phyloP scores from a whole-genome alignment of 371 early-diverging fungal genomes.

The Apophysomyces trapeziformis region DNA sequence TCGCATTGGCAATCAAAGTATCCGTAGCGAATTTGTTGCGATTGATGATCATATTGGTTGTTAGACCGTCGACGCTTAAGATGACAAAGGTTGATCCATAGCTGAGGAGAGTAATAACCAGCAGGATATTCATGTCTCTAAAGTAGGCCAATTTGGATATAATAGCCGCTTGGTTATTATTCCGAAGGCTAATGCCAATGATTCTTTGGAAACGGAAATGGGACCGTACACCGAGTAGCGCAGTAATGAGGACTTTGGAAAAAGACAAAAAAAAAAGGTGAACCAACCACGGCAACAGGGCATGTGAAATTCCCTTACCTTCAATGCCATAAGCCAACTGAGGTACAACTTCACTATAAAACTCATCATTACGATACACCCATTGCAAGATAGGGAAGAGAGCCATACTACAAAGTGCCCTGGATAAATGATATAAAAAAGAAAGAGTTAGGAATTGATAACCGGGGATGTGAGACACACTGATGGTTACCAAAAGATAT shows the following conservation, averaged over 20 bases:
- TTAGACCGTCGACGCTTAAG: slow-evolving; percentile 49
- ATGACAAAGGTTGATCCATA: slow-evolving; percentile 36
- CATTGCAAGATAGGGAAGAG: slow-evolving; percentile 45
- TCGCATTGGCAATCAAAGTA: slow-evolving; percentile 28
- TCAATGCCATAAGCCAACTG: slow-evolving; percentile 41
- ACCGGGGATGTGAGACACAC: neutral
- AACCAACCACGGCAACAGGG: neutral
- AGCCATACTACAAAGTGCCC: slow-evolving; percentile 37
- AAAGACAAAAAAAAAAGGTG: slow-evolving; percentile 4
- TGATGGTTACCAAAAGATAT: slow-evolving; percentile 39
- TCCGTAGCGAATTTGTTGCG: slow-evolving; percentile 15
- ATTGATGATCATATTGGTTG: slow-evolving; percentile 21
- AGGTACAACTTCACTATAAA: slow-evolving; percentile 38
- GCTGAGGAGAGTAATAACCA: slow-evolving; percentile 34
- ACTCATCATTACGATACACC: slow-evolving; percentile 28
- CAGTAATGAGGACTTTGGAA: slow-evolving; percentile 33
- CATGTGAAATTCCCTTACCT: slow-evolving; percentile 24
- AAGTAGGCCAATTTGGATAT: slow-evolving; percentile 49
- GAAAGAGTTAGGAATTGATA: neutral
- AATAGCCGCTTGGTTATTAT: slow-evolving; percentile 28
- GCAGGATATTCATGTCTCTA: slow-evolving; percentile 51
- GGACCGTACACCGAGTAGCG: slow-evolving; percentile 35
- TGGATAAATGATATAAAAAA: slow-evolving; percentile 2
- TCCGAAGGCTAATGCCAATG: slow-evolving; percentile 29
- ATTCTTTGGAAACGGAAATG: slow-evolving; percentile 40